These are phyloP conservation scores for Boletus hoseneyae DNA, from an alignment of 1,284 basidiomycete genomes.

Conservation along the genomic window DNA sequence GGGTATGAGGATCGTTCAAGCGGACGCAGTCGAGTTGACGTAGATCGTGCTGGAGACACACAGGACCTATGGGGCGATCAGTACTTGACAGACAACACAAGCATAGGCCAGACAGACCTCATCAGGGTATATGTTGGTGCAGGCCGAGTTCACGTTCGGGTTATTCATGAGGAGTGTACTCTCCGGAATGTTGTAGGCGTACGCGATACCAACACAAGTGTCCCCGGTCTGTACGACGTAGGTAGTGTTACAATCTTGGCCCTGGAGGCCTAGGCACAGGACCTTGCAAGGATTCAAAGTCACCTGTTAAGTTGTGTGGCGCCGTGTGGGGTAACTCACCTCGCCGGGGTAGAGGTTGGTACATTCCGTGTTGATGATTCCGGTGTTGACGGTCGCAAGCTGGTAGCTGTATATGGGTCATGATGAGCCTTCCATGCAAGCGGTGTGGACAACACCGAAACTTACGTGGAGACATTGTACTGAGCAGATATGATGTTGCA, in stretches of 20 bases:
- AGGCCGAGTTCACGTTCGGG: conserved; percentile 46
- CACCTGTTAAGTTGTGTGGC: background rate
- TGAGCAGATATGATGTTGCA: conserved; percentile 41
- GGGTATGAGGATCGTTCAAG: conserved; percentile 4
- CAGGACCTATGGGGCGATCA: conserved; percentile 21
- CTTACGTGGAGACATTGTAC: conserved; percentile 45
- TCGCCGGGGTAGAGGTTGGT: conserved; percentile 36
- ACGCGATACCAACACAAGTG: conserved; percentile 40
- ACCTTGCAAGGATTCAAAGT: conserved; percentile 11
- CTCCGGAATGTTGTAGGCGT: conserved; percentile 34
- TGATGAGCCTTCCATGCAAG: background rate
- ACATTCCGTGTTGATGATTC: conserved; percentile 35
- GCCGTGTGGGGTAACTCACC: conserved; percentile 10
- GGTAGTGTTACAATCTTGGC: conserved; percentile 43
- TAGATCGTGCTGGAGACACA: conserved; percentile 27
- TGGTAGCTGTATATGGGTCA: conserved; percentile 34
- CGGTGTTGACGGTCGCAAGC: conserved; percentile 37
- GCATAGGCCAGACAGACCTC: conserved; percentile 30
- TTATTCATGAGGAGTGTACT: conserved; percentile 49
- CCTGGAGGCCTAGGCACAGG: conserved; percentile 44
- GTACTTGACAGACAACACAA: background rate
- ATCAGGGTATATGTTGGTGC: conserved; percentile 46
- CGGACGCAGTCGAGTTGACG: conserved; percentile 13
- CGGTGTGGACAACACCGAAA: background rate
- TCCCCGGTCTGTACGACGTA: conserved; percentile 39